Conservation (phyloP, 371 early-diverging fungal species). For the Actinomortierella wolfii region DNA sequence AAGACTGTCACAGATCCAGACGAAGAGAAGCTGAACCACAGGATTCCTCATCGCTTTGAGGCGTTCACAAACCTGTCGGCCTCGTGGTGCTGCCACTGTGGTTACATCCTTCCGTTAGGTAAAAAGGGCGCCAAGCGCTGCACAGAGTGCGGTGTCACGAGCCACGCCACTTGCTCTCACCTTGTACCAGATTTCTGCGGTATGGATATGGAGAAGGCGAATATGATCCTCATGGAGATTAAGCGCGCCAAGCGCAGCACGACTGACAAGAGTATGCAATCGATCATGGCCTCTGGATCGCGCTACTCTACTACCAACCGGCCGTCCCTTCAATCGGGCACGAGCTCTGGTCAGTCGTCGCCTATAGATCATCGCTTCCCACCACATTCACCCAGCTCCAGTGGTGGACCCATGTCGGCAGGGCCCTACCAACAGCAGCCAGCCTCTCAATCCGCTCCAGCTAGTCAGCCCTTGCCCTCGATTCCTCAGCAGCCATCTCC, state of each 20-base stretch:
- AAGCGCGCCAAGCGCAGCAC: slow-evolving; percentile 60
- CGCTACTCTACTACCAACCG: slow-evolving; percentile 17
- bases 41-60: slow-evolving; percentile 94
- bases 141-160: slow-evolving; percentile 77
- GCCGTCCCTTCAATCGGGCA: slow-evolving; percentile 6
- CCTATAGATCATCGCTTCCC: slow-evolving; percentile 34
- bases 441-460: slow-evolving; percentile 27
- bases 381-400: slow-evolving; percentile 22
- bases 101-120: slow-evolving; percentile 89
- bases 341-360: slow-evolving; percentile 34
- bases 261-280: slow-evolving; percentile 24
- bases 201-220: slow-evolving; percentile 81
- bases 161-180: slow-evolving; percentile 85
- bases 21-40: slow-evolving; percentile 77
- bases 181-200: slow-evolving; percentile 96
- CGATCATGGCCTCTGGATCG: slow-evolving; percentile 22
- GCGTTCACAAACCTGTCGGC: slow-evolving; percentile 75
- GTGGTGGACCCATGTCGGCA: slow-evolving; percentile 34
- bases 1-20: slow-evolving; percentile 64
- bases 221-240: slow-evolving; percentile 78
- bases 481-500: slow-evolving; percentile 20
- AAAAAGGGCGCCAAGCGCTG: slow-evolving; percentile 70
- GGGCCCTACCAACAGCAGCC: slow-evolving; percentile 31
- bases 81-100: slow-evolving; percentile 98
- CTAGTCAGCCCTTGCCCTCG: slow-evolving; percentile 5